Percentiles rank a stretch among this genome's conserved stretches.
Conservation (phyloP, 139 green algal species). For the Parachlorella kessleri region DNA sequence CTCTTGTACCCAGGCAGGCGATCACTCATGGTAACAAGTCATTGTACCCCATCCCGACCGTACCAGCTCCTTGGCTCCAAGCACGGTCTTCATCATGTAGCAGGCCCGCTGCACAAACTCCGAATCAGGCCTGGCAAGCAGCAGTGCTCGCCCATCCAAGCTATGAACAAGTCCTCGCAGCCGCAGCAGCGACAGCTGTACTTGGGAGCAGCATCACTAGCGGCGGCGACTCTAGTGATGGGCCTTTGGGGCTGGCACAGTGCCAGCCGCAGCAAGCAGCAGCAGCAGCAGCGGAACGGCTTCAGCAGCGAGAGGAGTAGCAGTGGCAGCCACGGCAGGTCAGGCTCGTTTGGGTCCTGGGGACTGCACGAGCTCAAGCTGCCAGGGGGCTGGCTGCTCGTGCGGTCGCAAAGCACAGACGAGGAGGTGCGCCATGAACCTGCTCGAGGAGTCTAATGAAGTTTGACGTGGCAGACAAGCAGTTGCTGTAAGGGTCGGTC, state of each 20-base stretch:
- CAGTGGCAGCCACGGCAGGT: neutral
- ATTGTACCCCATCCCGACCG: neutral
- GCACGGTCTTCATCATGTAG: neutral
- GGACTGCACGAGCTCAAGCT: neutral
- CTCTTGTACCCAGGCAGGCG: no score
- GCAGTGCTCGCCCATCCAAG: no score
- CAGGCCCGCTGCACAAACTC: neutral
- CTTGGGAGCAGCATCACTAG: neutral
- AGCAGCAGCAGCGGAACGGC: neutral
- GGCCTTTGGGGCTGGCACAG: neutral
- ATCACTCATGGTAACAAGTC: neutral
- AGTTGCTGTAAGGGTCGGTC: neutral
- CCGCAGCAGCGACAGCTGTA: neutral
- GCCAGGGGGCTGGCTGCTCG: neutral
- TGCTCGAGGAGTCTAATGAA: neutral
- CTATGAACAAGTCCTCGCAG: no score
- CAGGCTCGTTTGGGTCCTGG: no score
- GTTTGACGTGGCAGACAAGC: neutral
- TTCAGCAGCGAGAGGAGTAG: neutral
- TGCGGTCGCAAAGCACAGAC: neutral
- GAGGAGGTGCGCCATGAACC: neutral
- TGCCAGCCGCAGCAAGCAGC: neutral
- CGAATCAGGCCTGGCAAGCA: neutral
- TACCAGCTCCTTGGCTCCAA: no score
- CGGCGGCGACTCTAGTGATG: neutral